phyloP scores from a whole-genome alignment of 805 yeast species.

The Starmerella apicola region DNA sequence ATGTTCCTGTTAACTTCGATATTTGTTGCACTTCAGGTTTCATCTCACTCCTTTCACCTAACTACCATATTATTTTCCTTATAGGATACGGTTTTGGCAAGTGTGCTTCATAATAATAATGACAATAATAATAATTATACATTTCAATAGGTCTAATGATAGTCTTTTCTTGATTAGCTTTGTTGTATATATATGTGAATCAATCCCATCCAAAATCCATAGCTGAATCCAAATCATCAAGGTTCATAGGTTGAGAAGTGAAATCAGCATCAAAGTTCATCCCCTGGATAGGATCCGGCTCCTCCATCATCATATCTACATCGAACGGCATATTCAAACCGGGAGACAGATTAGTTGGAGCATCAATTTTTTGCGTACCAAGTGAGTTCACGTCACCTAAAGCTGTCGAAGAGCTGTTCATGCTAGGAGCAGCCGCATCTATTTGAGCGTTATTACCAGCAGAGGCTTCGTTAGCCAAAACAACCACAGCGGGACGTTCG shows the following conservation, averaged over 20 bases:
- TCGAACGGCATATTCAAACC: neutral
- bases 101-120: too few species aligned
- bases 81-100: too few species aligned
- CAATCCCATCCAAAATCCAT: slow-evolving; percentile 22
- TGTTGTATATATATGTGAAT: neutral
- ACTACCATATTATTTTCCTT: too few species aligned
- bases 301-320: neutral
- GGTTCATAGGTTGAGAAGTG: slow-evolving; percentile 21
- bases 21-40: too few species aligned
- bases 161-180: neutral
- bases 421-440: neutral
- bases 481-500: neutral
- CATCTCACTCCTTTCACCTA: too few species aligned
- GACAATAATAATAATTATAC: too few species aligned
- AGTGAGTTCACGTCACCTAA: neutral
- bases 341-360: neutral
- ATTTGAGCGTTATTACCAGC: neutral
- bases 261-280: slow-evolving; percentile 15
- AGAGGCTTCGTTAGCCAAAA: neutral
- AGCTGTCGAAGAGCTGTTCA: neutral
- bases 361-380: neutral
- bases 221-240: slow-evolving; percentile 23
- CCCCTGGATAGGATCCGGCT: neutral
- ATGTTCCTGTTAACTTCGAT: too few species aligned
- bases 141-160: too few species aligned